These are phyloP conservation scores for Rhinocladiella similis DNA, from an alignment of 2,329 filamentous ascomycete species.

Conservation along the genomic window DNA sequence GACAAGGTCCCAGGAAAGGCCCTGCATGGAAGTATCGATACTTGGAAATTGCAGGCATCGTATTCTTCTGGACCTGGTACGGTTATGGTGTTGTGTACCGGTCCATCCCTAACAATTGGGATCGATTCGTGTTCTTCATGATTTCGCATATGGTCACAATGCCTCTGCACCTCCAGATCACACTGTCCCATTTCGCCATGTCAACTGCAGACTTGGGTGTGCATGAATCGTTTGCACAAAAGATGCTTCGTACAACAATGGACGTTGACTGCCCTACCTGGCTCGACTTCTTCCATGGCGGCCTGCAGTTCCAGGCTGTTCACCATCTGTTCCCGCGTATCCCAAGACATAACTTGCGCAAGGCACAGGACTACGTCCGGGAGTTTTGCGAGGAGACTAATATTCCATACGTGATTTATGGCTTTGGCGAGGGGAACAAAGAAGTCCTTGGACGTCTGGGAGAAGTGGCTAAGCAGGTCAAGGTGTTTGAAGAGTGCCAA, in stretches of 20 bases:
- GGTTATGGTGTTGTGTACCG: slow-evolving; percentile 79
- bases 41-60: slow-evolving; percentile 73
- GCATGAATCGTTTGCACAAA: slow-evolving; percentile 83
- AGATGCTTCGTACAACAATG: slow-evolving; percentile 91
- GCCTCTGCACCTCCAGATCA: slow-evolving; percentile 85
- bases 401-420: slow-evolving; percentile 82
- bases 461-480: slow-evolving; percentile 77
- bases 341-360: slow-evolving; percentile 79
- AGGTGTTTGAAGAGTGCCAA: slow-evolving; percentile 74
- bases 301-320: slow-evolving; percentile 84
- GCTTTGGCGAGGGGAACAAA: slow-evolving; percentile 80
- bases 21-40: slow-evolving; percentile 81
- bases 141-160: slow-evolving; percentile 79
- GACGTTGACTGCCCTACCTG: slow-evolving; percentile 84
- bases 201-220: slow-evolving; percentile 83
- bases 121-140: slow-evolving; percentile 72
- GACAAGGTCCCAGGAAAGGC: slow-evolving; percentile 71
- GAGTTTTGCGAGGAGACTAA: slow-evolving; percentile 80
- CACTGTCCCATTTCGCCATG: slow-evolving; percentile 91
- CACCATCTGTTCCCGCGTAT: slow-evolving; percentile 84
- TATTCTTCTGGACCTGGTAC: slow-evolving; percentile 85
- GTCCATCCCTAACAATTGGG: slow-evolving; percentile 67
- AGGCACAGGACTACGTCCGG: slow-evolving; percentile 71
- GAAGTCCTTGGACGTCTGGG: slow-evolving; percentile 74
- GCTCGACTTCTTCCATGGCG: slow-evolving; percentile 87